Evolutionary conservation across 768 basidiomycete species (phyloP), one percentile per base, ranked within the genome.

Genomic region (Boletus sp.): DNA sequence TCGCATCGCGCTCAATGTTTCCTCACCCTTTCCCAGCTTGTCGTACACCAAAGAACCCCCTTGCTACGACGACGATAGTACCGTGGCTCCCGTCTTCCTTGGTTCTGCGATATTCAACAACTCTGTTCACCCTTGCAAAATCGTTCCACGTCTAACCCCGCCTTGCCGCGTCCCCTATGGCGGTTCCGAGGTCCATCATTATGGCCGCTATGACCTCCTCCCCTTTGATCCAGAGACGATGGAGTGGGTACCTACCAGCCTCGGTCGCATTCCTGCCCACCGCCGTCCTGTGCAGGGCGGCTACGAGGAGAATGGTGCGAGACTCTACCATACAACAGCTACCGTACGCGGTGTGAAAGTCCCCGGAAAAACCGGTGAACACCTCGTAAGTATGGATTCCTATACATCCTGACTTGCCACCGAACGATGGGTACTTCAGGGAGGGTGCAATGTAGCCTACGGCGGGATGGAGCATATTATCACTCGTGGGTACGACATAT

Each of bases 111-210:
- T 91, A 43, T 75, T 90, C 64, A 75, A 59, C 51, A 72, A 75
- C 56, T 82, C 84, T 0, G 87, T 91, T 3, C 90, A 93, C 55
- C 90, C 90, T 4, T 92, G 90, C 80, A 93, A 93, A 75, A 81
- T 92, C 61, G 82, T 75, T 1, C 82, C 84, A 10, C 68, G 77
- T 58, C 79, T 88, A n/a, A 63, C n/a, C 64, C 78, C 58, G 59
- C 74, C 69, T 55, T 81, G 69, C 64, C 77, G 71, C 23, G 84
- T 90, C 2, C 75, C 88, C 4, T 89, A 80, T 60, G 87, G 80
- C 14, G 86, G 87, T 6, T 60, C 56, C 5, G 89, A 90, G 71
- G 52, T 76, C 38, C 73, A 67, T 30, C 89, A 92, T 58, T 52
- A 72, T 8, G 88, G 88, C 1, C 77, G 88, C 17, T 92, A 79